Conservation (phyloP, 2,329 filamentous ascomycete species). For the Taxawa tesnikishii region DNA sequence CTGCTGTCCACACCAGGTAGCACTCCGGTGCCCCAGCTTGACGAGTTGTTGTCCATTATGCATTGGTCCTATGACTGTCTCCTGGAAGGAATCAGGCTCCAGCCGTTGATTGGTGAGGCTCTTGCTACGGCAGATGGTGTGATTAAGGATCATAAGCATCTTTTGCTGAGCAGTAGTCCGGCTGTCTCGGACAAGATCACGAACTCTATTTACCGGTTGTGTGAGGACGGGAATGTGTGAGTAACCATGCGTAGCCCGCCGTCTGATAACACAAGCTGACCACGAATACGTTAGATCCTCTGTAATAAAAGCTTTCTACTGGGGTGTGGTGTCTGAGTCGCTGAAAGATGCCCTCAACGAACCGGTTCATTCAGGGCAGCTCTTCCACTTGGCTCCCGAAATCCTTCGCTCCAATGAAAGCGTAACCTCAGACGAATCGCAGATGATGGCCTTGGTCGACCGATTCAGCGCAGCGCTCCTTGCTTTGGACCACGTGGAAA, state of each 20-base stretch:
- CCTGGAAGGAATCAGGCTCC: slow-evolving; percentile 7
- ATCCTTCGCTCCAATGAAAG: neutral
- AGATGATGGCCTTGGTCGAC: slow-evolving; percentile 1
- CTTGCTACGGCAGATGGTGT: slow-evolving; percentile 26
- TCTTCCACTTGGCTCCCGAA: neutral
- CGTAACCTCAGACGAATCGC: neutral
- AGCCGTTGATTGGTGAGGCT: slow-evolving; percentile 16
- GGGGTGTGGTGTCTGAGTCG: slow-evolving; percentile 9
- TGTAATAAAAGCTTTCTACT: slow-evolving; percentile 12
- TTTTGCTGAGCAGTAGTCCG: slow-evolving; percentile 12
- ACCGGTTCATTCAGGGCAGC: neutral
- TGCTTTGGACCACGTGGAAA: neutral
- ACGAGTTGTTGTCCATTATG: no score
- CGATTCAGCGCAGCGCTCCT: slow-evolving; percentile 1
- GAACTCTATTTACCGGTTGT: slow-evolving; percentile 12
- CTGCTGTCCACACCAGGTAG: no score
- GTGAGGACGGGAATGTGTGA: slow-evolving; percentile 8
- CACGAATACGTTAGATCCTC: no score
- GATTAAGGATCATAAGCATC: slow-evolving; percentile 22
- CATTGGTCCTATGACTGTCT: slow-evolving; percentile 4
- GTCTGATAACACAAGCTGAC: no score
- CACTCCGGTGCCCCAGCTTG: no score
- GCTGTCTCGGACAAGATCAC: slow-evolving; percentile 8
- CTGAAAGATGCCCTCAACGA: slow-evolving; percentile 11
- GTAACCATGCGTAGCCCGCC: no score